Base-by-base conservation (phyloP, 2,329 filamentous ascomycete genomes). In the Ophiosphaerella narmari region DNA sequence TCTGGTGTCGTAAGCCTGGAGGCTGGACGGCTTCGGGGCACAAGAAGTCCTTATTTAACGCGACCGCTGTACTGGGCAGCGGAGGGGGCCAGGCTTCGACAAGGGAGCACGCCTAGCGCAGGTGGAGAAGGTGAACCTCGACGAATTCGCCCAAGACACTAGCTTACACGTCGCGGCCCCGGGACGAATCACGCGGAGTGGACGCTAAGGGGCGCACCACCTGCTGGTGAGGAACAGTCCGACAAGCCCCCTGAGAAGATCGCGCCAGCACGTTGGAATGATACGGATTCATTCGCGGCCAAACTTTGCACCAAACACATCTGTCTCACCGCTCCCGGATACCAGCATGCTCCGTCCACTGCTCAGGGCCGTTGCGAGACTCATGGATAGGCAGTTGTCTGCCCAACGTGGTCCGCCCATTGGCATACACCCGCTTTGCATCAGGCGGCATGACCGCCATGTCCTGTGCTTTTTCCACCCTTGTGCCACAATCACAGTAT, bases 181-280 rank as follows among this genome's bases (percentile, higher is more conserved):
- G 67, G 67, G 63, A 69, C 59, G 58, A 64, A 50, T 50, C 62
- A 68, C 61, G 64, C 65, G 65, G 65, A 60, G 55, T 50, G 45
- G 45, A 52, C 55, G 52, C 65, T 67, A 70, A 59, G 57, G 56
- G 39, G 52, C 52, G 52, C 59, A 51, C 58, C 55, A 61, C 43
- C 54, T 56, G 48, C 49, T 65, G 59, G 52, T 46, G 29, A 26
- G 48, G 50, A 55, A 59, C 57, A 50, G 60, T 61, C 65, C 26
- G 50, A 55, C 60, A 59, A 50, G 60, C 62, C 65, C 26, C 65
- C 62, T 63, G 61, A 59, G 66, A 46, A 63, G 63, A 68, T 67
- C 41, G 60, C 62, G 60, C 63, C 65, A 65, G 46, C 21, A 50
- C 40, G 37, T 57, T 60, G 66, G 65, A 60, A 52, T 48, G 36